phyloP scores from a whole-genome alignment of 2,329 filamentous ascomycete species.

The Erysiphe pulchra region DNA sequence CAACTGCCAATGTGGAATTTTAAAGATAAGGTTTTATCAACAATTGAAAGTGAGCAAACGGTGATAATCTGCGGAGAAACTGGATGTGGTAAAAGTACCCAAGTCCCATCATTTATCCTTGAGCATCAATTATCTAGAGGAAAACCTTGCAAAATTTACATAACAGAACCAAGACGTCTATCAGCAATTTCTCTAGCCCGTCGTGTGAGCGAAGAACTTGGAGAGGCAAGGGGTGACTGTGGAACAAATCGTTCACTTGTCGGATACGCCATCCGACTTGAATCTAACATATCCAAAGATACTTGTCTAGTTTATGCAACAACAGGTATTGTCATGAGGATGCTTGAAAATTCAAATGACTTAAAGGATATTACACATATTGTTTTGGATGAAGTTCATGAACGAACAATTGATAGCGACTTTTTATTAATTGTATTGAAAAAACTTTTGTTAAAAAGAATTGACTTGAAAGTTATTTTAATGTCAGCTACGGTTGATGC shows the following conservation, averaged over 20 bases:
- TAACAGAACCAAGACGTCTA: conserved; percentile 83
- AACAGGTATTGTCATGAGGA: conserved; percentile 82
- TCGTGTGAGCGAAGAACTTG: conserved; percentile 82
- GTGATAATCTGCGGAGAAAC: conserved; percentile 93
- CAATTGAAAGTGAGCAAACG: conserved; percentile 58
- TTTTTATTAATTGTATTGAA: conserved; percentile 83
- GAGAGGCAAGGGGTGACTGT: conserved; percentile 57
- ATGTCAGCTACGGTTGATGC: conserved; percentile 98
- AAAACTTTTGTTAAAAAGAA: conserved; percentile 46
- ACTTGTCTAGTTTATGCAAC: conserved; percentile 80
- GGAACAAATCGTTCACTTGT: conserved; percentile 66
- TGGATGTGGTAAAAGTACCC: conserved; percentile 89
- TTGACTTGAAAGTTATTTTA: conserved; percentile 71
- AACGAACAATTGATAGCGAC: conserved; percentile 87
- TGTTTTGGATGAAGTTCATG: conserved; percentile 92
- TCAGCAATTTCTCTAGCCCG: conserved; percentile 85
- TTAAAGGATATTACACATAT: conserved; percentile 78
- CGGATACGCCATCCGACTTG: conserved; percentile 81
- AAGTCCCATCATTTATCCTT: conserved; percentile 81
- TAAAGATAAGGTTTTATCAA: conserved; percentile 47
- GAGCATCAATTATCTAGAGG: conserved; percentile 69
- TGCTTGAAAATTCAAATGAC: conserved; percentile 76
- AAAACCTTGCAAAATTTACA: conserved; percentile 72
- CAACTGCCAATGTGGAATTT: conserved; percentile 80
- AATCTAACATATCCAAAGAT: conserved; percentile 59